phyloP scores from a whole-genome alignment of 2,329 filamentous ascomycete genomes.

The Magnaporthiopsis incrustans region DNA sequence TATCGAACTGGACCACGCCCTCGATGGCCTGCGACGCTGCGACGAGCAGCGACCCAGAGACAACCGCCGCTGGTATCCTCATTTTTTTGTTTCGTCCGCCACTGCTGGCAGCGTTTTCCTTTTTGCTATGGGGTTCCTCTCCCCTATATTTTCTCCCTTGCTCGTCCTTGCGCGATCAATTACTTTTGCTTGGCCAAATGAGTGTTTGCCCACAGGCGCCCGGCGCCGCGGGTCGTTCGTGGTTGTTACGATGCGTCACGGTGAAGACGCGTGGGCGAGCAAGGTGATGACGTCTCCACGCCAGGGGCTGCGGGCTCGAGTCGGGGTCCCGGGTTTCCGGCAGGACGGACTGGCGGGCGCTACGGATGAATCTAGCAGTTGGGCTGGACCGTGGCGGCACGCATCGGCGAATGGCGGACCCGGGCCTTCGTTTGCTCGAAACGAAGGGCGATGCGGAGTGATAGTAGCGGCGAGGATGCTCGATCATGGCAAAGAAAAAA shows the following conservation, averaged over 20 bases:
- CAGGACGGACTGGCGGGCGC: neutral
- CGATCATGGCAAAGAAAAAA: neutral
- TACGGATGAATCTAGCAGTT: neutral
- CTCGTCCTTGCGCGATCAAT: neutral
- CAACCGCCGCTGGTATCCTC: neutral
- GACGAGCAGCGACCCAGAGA: constrained; percentile 14
- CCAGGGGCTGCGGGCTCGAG: neutral
- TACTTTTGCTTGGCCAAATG: neutral
- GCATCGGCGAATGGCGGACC: neutral
- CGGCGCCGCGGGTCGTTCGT: no score
- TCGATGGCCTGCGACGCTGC: constrained; percentile 14
- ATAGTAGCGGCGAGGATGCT: neutral
- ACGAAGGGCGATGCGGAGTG: constrained; percentile 2
- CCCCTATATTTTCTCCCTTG: neutral
- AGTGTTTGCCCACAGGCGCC: neutral
- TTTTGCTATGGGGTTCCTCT: neutral
- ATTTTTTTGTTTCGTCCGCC: neutral
- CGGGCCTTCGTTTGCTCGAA: neutral
- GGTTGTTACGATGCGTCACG: neutral
- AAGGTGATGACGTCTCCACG: neutral
- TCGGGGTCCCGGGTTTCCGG: neutral
- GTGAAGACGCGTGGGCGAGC: neutral
- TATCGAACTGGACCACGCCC: constrained; percentile 39
- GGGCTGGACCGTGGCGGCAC: neutral
- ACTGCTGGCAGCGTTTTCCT: neutral